Evolutionary conservation across 192 early-diverging fungal genomes (phyloP).

Genomic region (Coemansia sp.): DNA sequence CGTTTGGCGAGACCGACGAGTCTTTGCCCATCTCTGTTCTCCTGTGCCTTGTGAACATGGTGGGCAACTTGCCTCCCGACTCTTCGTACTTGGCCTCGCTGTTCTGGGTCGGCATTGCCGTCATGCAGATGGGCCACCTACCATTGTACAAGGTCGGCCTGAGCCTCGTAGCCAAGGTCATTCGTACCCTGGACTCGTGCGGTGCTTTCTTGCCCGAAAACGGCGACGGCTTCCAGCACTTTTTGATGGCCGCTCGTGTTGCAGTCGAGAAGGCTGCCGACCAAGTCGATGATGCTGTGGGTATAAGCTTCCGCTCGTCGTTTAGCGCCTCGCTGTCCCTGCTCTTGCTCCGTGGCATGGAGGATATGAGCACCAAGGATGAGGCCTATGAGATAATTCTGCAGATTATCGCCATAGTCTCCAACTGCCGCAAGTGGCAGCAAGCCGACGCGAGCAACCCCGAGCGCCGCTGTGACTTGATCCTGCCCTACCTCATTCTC

Average conservation of each 20-base stretch:
- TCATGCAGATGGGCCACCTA: conserved; percentile 86
- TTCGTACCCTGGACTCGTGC: conserved; percentile 74
- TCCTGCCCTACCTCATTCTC: conserved; percentile 64
- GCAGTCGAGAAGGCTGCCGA: conserved; percentile 71
- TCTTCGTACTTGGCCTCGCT: conserved; percentile 80
- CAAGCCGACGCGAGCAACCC: conserved; percentile 55
- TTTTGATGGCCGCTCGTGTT: conserved; percentile 68
- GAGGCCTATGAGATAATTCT: conserved; percentile 69
- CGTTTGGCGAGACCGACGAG: conserved; percentile 81
- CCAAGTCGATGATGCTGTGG: conserved; percentile 71
- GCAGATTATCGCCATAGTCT: conserved; percentile 73
- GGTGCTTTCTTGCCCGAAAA: conserved; percentile 63
- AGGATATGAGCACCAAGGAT: conserved; percentile 72
- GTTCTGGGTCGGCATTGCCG: conserved; percentile 89
- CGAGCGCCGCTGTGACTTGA: conserved; percentile 72
- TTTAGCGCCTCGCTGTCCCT: conserved; percentile 85
- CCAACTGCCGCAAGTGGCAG: conserved; percentile 62
- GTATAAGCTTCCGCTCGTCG: conserved; percentile 82
- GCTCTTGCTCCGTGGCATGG: conserved; percentile 81
- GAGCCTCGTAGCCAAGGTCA: conserved; percentile 66
- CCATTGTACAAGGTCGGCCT: conserved; percentile 75
- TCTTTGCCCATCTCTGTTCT: conserved; percentile 83
- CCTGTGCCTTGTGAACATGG: conserved; percentile 89
- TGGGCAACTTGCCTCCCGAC: conserved; percentile 76
- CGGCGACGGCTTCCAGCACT: conserved; percentile 69